Percentiles rank a stretch among this genome's conserved stretches.
Conservation (phyloP, 495 filamentous ascomycete species). For the Geoglossum glabrum region DNA sequence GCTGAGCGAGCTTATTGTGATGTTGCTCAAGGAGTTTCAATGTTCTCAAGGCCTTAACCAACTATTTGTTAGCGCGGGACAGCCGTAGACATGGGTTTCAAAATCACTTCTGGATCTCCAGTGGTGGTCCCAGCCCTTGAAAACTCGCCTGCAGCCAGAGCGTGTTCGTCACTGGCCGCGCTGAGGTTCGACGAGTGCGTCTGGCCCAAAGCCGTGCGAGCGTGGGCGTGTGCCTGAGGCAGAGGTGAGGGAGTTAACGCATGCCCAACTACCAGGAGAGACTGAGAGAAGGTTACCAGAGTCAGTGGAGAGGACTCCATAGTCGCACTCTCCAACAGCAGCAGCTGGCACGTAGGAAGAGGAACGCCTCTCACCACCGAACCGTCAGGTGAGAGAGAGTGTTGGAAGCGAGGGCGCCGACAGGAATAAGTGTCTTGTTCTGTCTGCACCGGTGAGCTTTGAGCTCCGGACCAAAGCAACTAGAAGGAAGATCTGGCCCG, state of each 20-base stretch:
- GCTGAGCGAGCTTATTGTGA: slow-evolving; percentile 56
- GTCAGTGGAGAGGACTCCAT: slow-evolving; percentile 46
- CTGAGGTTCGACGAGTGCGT: slow-evolving; percentile 56
- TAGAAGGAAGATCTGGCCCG: too few relatives aligned
- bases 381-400: too few relatives aligned
- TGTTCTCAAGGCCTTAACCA: slow-evolving; percentile 49
- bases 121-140: slow-evolving; percentile 58
- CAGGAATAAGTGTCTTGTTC: too few relatives aligned
- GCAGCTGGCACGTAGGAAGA: neutral
- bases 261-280: neutral
- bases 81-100: neutral
- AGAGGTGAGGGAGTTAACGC: slow-evolving; percentile 1
- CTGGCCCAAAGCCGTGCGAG: slow-evolving; percentile 55
- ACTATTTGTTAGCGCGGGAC: slow-evolving; percentile 3
- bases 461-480: too few relatives aligned
- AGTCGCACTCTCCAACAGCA: neutral
- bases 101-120: slow-evolving; percentile 45
- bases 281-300: slow-evolving; percentile 21
- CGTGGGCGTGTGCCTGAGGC: slow-evolving; percentile 69
- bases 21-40: slow-evolving; percentile 70
- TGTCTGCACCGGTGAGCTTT: too few relatives aligned
- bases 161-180: slow-evolving; percentile 68
- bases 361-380: neutral
- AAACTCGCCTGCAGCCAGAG: slow-evolving; percentile 77
- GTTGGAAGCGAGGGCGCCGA: too few relatives aligned